Evolutionary conservation across 1,284 basidiomycete species (phyloP).

Genomic region (Trametes versicolor): DNA sequence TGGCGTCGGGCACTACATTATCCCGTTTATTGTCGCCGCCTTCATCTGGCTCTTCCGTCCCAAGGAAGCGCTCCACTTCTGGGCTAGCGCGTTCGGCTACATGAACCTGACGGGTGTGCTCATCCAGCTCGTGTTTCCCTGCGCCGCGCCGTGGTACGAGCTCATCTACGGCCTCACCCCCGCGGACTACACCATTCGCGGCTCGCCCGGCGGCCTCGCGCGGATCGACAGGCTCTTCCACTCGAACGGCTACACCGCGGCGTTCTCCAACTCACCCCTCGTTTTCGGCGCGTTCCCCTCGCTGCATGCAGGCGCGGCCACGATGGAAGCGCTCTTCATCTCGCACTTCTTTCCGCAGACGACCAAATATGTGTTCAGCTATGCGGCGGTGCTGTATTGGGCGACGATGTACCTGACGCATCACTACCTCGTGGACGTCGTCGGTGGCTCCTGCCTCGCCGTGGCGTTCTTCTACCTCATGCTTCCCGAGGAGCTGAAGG

Average conservation of each 20-base stretch:
- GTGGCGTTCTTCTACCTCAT: conserved; percentile 90
- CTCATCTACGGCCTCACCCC: conserved; percentile 96
- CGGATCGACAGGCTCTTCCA: conserved; percentile 94
- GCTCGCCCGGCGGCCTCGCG: conserved; percentile 92
- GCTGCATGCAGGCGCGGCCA: conserved; percentile 91
- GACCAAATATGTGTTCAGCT: conserved; percentile 80
- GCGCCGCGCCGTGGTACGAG: conserved; percentile 98
- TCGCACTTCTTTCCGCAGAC: conserved; percentile 93
- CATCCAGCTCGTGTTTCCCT: conserved; percentile 91
- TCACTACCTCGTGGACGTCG: conserved; percentile 98
- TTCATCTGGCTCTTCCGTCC: conserved; percentile 85
- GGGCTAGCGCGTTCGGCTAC: conserved; percentile 92
- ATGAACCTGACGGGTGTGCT: conserved; percentile 93
- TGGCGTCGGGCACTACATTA: conserved; percentile 89
- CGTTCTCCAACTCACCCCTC: conserved; percentile 92
- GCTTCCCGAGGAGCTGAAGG: conserved; percentile 83
- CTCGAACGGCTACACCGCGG: conserved; percentile 79
- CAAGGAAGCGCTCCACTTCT: conserved; percentile 85
- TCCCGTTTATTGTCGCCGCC: conserved; percentile 84
- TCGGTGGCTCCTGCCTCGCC: conserved; percentile 92
- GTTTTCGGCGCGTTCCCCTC: conserved; percentile 98
- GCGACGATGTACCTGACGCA: conserved; percentile 98
- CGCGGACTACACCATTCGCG: conserved; percentile 91
- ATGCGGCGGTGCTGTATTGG: conserved; percentile 94
- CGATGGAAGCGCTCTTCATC: conserved; percentile 93